Conservation (phyloP, 2,329 filamentous ascomycete genomes). For the Talaromyces marneffei region DNA sequence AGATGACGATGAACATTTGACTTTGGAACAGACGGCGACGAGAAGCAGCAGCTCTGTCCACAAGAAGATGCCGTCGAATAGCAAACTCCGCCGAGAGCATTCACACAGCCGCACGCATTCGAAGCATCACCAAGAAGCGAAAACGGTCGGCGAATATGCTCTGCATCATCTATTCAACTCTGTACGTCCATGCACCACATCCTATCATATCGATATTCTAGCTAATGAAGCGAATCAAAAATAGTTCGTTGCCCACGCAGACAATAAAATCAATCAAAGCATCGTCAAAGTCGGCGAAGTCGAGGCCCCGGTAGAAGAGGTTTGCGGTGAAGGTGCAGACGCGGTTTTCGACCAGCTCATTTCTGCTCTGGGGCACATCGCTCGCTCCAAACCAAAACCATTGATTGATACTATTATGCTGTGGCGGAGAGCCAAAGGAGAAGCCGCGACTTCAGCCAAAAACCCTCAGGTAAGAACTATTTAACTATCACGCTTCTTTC, state of each 20-base stretch:
- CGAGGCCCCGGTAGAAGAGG: constrained; percentile 76
- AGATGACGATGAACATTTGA: constrained; percentile 27
- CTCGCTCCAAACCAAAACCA: constrained; percentile 86
- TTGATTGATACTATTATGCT: constrained; percentile 97
- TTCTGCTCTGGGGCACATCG: constrained; percentile 86
- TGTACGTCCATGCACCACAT: constrained; percentile 39
- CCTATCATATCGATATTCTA: neutral
- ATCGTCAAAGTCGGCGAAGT: constrained; percentile 72
- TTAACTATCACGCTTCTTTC: neutral
- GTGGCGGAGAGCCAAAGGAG: constrained; percentile 94
- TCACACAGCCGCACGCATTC: constrained; percentile 71
- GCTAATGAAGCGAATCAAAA: neutral
- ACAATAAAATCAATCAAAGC: constrained; percentile 88
- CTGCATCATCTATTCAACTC: constrained; percentile 94
- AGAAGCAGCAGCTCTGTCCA: constrained; percentile 24
- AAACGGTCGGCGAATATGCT: constrained; percentile 96
- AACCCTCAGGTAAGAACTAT: constrained; percentile 28
- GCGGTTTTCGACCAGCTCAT: constrained; percentile 90
- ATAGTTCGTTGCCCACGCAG: constrained; percentile 89
- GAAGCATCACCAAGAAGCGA: constrained; percentile 66
- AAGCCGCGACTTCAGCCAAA: constrained; percentile 67
- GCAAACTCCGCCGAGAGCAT: constrained; percentile 64
- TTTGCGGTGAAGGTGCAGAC: constrained; percentile 87
- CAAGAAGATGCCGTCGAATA: constrained; percentile 52
- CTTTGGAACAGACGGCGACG: constrained; percentile 19